Evolutionary conservation across 371 early-diverging fungal species (phyloP), one percentile per base, ranked within the genome.

Genomic region (Cokeromyces recurvatus): DNA sequence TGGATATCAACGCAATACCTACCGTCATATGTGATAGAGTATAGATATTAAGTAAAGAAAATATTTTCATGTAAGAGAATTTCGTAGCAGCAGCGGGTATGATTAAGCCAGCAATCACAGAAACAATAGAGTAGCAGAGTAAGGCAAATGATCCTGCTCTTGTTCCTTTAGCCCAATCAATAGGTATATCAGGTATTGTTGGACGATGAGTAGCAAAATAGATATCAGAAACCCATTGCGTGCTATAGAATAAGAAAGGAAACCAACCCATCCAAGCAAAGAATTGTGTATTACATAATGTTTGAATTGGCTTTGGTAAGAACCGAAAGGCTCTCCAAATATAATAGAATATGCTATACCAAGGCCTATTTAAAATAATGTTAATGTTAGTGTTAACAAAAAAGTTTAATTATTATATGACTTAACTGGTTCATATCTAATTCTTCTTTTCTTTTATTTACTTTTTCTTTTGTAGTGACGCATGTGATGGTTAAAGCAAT

Each of bases 221-320:
- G 16, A 81, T 69, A 24, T 77, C 77, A 11, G 77, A 73, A 0
- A 81, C 71, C 77, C 79, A 81, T 14, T 66, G 71, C 0, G 76
- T 72, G 32, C 73, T 75, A 58, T 81, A 83, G 39, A 83, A 79
- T 35, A 83, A 50, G 45, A 79, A 83, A 0, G 91, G 89, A 53
- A 92, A 92, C 87, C 90, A 89, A n/a, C 86, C 90, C 78, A 90
- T 77, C 91, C 91, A 92, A 10, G 84, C 82, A 66, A 84, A 87
- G 58, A 92, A 85, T 45, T 92, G 92, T 0, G 85, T 81, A 44
- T 84, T 81, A 53, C 90, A 90, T 19, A 92, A 60, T 34, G 70
- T 57, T 45, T 83, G 82, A 5, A 90, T 68, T 8, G 84, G 76
- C 9, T 32, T 50, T 1, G 90, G 87, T 17, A 89, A 52, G 23